Evolutionary conservation across 257 asterid species (phyloP).

Genomic region (Plantago ovata): DNA sequence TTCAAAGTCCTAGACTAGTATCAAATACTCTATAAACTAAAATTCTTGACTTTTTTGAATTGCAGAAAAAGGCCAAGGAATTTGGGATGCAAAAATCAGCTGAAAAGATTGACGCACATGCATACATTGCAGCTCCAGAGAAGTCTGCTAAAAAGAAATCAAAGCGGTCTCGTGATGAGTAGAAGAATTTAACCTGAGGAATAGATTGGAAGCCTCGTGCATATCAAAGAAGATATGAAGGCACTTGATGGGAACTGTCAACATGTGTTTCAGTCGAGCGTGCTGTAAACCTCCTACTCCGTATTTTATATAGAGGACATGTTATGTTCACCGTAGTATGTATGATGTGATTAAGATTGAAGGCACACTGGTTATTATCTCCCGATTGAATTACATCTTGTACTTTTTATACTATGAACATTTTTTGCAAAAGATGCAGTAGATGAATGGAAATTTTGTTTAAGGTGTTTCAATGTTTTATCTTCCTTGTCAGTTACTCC

Average conservation of each 20-base stretch:
- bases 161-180: slow-evolving; percentile 20
- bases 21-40: background rate
- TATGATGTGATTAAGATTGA: background rate
- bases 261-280: background rate
- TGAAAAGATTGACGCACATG: slow-evolving; percentile 60
- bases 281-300: background rate
- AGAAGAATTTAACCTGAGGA: background rate
- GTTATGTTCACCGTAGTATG: background rate
- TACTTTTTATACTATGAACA: no score
- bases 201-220: background rate
- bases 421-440: no score
- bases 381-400: background rate
- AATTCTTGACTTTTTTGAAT: background rate
- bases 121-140: slow-evolving; percentile 54
- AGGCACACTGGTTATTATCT: no score
- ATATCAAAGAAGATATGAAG: background rate
- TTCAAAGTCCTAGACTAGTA: no score
- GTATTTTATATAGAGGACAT: background rate
- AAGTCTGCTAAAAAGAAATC: slow-evolving; percentile 43
- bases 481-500: no score
- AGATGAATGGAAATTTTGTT: no score
- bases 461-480: no score
- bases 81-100: slow-evolving; percentile 42
- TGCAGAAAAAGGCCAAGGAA: slow-evolving; percentile 76
- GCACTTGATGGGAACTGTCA: background rate